phyloP scores from a whole-genome alignment of 202 grass and related monocot species.

The Dendrocalamus latiflorus region DNA sequence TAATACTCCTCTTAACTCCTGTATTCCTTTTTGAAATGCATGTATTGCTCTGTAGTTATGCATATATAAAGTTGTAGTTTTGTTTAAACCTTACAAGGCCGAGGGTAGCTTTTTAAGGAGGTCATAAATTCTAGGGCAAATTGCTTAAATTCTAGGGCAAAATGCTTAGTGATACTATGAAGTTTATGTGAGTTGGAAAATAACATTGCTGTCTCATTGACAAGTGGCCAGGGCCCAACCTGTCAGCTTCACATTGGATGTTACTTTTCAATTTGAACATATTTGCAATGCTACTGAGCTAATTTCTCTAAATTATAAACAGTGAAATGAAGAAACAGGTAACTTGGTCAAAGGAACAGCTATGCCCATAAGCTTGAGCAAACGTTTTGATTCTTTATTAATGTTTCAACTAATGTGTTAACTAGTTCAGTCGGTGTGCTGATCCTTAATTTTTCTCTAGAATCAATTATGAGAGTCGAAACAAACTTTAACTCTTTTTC shows the following conservation, averaged over 20 bases:
- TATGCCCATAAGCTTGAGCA: conserved; percentile 1
- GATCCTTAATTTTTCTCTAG: not conserved
- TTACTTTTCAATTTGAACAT: not conserved
- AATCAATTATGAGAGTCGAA: not conserved
- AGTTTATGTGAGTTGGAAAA: not conserved
- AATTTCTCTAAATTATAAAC: not conserved
- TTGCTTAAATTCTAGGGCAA: not conserved
- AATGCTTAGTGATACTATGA: not conserved
- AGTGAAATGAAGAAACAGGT: not conserved
- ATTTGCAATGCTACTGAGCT: not conserved
- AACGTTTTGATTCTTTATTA: not conserved
- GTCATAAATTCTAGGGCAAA: not conserved
- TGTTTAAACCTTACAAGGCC: not conserved
- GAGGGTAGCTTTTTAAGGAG: not conserved
- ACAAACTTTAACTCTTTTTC: not conserved
- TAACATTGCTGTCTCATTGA: not conserved
- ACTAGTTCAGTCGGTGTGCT: not conserved
- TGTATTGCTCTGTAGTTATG: not conserved
- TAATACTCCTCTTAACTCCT: not conserved
- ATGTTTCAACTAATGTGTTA: conserved; percentile 3
- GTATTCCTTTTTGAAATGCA: not conserved
- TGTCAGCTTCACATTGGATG: not conserved
- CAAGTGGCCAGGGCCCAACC: not conserved
- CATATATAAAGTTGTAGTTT: not conserved
- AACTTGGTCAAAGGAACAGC: not conserved